Base-by-base conservation (phyloP, 73 alveolate species). In the Vitrella brassicaformis region DNA sequence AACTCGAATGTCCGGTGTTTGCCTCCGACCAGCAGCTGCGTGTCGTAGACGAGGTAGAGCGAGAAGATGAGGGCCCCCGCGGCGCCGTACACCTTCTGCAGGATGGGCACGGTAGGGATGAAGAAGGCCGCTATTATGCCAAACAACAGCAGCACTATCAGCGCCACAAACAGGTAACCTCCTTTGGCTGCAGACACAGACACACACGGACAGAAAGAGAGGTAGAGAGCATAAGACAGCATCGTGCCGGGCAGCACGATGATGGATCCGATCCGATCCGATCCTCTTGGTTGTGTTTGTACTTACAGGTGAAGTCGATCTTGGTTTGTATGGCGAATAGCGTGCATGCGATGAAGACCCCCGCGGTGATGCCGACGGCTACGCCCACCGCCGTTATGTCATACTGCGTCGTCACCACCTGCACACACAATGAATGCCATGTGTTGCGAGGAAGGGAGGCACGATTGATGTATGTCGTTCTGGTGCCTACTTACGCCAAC, bases 1-100 rank as follows among this genome's bases (percentile, higher is more conserved):
- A 84, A 56, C 56, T 79, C 82, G 56, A 47, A 30, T 39, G 4
- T 39, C 46, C 68, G 31, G 71, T 86, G 91, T 28, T 91, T 91
- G 28, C 97, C 97, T 0, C 84, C 85, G 25, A 84, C 71, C 80
- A 93, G 87, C 78, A 91, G 67, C 81, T 93, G 96, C 28, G 98
- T 93, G 85, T 93, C 98, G 80, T 87, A 86, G 65, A 93, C 81
- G 31, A 93, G 72, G 89, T 88, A 89, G 47, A 91, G 31, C 27
- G 91, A 71, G 75, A 91, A 93, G 30, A 93, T 30, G 47, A 90
- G 31, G 26, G 82, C 90, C 0, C 89, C 92, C 19, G 80, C 18
- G 66, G 81, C 47, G 70, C 89, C 78, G 70, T 78, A 81, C 79
- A 88, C 72, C 79, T 81, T 80, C 22, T 14, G 22, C 22, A 39